Evolutionary conservation across 2,329 filamentous ascomycete genomes (phyloP), one percentile per base, ranked within the genome.

Genomic region (Penicillium digitatum): DNA sequence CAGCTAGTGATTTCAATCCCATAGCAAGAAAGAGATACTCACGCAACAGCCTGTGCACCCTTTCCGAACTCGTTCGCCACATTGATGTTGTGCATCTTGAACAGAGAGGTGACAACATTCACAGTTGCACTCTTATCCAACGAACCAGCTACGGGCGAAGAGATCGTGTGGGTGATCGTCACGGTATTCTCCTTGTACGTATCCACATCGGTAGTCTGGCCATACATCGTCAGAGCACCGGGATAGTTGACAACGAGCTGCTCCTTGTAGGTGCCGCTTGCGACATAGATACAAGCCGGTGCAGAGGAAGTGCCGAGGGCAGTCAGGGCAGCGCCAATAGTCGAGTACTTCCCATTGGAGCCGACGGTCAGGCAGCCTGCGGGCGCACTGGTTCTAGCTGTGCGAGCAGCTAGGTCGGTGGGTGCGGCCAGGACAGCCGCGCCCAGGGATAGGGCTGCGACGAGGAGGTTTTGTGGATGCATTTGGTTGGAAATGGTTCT

Each of bases 61-160:
- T 67, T 53, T 1, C 71, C 71, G 44, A 68, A 73, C 3, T 66
- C 66, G 55, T 74, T 73, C n/a, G 50, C 62, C 14, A 72, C 65
- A 32, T 73, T 71, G 53, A 73, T 64, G 27, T 73, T 73, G 34
- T 74, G 72, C 60, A 73, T 63, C 22, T 59, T 65, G 35, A 73
- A 68, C 22, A 64, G 61, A 40, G 59, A 57, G 7, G 65, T 61
- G 7, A 62, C 61, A 20, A 69, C 65, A 39, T 71, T 66, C 7
- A 72, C 51, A 1, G 71, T 71, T 1, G 68, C 66, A 22, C 69
- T 73, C 20, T 56, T 52, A 42, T 70, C 70, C 16, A 72, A 52
- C 8, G 60, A 62, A 0, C 71, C 71, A 1, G 70, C 66, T 1
- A 65, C 59, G 0, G 65, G 50, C 0, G 70, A 73, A 0, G 68